Percentiles rank a stretch among this genome's conserved stretches.
phyloP scores from a whole-genome alignment of 345 rosid species.

The Rhodamnia rubescens region DNA sequence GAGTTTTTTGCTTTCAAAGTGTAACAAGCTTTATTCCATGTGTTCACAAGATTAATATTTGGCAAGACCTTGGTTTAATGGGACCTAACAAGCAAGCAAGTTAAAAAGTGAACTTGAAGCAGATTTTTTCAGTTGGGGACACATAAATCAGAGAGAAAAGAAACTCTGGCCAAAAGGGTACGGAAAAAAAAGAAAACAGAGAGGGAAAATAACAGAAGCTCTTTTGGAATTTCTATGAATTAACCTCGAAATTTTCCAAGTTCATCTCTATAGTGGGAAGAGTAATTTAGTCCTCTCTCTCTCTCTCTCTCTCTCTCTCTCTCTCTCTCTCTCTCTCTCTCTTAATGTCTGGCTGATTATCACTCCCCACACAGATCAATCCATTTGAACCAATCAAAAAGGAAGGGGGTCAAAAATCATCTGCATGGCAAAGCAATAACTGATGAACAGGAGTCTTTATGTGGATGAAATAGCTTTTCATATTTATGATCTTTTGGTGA shows the following conservation, averaged over 20 bases:
- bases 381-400: not conserved
- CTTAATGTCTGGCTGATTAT: not conserved
- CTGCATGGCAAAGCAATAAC: not conserved
- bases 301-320: not conserved
- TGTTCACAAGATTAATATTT: not conserved
- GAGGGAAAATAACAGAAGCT: not conserved
- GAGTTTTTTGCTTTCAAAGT: not conserved
- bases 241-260: not conserved
- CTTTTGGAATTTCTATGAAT: not conserved
- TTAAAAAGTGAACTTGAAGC: not conserved
- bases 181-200: too few relatives aligned
- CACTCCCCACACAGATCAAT: not conserved
- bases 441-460: not conserved
- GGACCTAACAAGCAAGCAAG: not conserved
- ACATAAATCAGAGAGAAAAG: not conserved
- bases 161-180: not conserved
- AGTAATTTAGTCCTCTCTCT: too few relatives aligned
- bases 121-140: not conserved
- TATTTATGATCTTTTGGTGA: constrained; percentile 6
- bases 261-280: not conserved
- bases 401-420: not conserved
- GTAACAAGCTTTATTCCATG: not conserved
- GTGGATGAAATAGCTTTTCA: not conserved
- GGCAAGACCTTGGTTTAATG: not conserved
- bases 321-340: not conserved